Base-by-base conservation (phyloP, 345 rosid species). In the Salix brachista region DNA sequence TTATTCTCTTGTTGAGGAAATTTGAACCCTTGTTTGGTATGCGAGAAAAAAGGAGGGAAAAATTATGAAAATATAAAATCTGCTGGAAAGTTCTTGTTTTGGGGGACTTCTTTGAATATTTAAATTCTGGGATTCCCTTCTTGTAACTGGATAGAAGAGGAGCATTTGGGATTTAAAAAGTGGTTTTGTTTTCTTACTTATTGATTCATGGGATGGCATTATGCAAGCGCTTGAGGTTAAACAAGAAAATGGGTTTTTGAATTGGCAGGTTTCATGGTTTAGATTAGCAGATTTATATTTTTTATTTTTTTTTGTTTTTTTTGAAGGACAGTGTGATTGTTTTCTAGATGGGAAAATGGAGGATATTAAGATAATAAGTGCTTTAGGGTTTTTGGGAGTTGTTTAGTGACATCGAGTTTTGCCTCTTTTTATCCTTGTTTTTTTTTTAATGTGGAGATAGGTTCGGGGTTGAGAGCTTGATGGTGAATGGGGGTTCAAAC, bases 401-500 rank as follows among this genome's bases (percentile, higher is more conserved):
- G 64, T 58, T 58, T n/a, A 58, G 28, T 58, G 64, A 58, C 25
- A 3, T n/a, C 9, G 28, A 13, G 14, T 58, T 58, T 23, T n/a
- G 26, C 61, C 23, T 56, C 1, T 5, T 10, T n/a, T 58, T 58
- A 21, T 1, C 8, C 1, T 25, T 2, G 9, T 56, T 56, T 21
- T 1, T 3, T 58, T 56, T 9, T 4, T 14, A n/a, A 3, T 8
- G 28, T 58, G 64, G 64, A 58, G 64, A 58, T 58, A 23, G 25
- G 64, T n/a, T 58, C 3, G 26, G 62, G 64, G 64, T 58, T 23
- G 23, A 58, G 64, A n/a, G 28, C 23, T 58, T 58, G 64, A 25
- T 76, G 79, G 78, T 78, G 82, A 83, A 86, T 88, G 91, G 93
- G 89, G 84, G 82, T 88, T 82, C 91, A 88, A 79, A 88, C 85